Evolutionary conservation across 805 yeast genomes (phyloP), one percentile per base, ranked within the genome.

Genomic region (Priceomyces medius): DNA sequence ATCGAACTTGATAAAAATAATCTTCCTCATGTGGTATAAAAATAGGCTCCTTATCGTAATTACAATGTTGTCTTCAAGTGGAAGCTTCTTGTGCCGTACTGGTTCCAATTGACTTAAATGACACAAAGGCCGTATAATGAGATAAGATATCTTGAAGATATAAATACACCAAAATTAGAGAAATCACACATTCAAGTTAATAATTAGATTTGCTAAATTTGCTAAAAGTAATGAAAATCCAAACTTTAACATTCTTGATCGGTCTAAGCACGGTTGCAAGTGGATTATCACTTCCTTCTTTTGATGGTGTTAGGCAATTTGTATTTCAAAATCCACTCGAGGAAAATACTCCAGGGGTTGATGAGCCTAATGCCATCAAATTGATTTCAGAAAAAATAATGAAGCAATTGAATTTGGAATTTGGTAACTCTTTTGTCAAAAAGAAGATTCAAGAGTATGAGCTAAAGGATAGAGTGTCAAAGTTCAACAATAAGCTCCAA

Each of bases 401-500:
- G 35, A 20, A 32, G 20, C 24, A 32, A 14, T 32, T 32, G 35
- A 4, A 26, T n/a, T 14, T 6, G 29, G 5, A 26, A 4, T 26
- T 10, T 14, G 20, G 23, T 14, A 16, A 20, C 9, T 13, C 13
- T 5, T 8, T 17, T 7, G 5, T 32, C 19, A 23, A 32, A 13
- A 20, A 18, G 7, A 32, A 32, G 13, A 18, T 20, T 16, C 7
- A 32, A 23, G 23, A 32, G 21, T 19, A 12, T 12, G 24, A 32
- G 13, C 13, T 38, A 31, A 23, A 20, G 41, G 27, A 47, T 43
- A 20, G 41, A 42, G 27, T 33, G 49, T 31, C 18, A 20, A 17
- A 21, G n/a, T 23, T 35, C 7, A 35, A 23, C 13, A 35, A 35
- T 7, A 20, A 23, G 13, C 24, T n/a, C 9, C 28, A 37, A 17